Conservation (phyloP, 2,329 filamentous ascomycete genomes). For the Periconia sp. region DNA sequence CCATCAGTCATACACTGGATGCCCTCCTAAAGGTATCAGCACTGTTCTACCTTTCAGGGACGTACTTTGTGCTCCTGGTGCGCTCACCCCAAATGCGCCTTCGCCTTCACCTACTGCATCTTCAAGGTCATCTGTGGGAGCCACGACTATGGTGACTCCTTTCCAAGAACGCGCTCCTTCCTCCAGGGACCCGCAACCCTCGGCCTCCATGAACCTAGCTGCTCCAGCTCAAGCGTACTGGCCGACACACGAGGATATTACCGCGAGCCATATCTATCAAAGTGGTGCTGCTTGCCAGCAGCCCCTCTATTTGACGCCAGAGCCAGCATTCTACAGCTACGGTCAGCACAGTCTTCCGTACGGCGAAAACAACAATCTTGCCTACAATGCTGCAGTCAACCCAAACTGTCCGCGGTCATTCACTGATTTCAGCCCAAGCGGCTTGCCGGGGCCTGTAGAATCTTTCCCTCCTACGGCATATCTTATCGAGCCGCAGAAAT, state of each 20-base stretch:
- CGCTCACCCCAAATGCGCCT: slow-evolving; percentile 22
- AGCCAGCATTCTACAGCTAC: slow-evolving; percentile 21
- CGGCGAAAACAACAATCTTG: slow-evolving; percentile 27
- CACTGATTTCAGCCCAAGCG: slow-evolving; percentile 16
- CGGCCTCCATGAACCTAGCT: slow-evolving; percentile 20
- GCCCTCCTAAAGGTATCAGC: slow-evolving; percentile 24
- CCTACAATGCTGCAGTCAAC: slow-evolving; percentile 20
- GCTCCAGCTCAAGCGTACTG: slow-evolving; percentile 27
- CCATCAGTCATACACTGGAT: slow-evolving; percentile 26
- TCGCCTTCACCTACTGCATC: slow-evolving; percentile 18
- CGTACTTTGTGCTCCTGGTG: slow-evolving; percentile 21
- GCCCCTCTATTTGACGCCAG: slow-evolving; percentile 14
- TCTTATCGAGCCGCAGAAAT: slow-evolving; percentile 33
- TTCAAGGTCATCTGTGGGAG: slow-evolving; percentile 13
- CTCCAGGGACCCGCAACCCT: neutral
- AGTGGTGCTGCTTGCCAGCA: slow-evolving; percentile 18
- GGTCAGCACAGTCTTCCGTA: slow-evolving; percentile 26
- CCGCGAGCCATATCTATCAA: slow-evolving; percentile 16
- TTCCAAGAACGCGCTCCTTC: slow-evolving; percentile 16
- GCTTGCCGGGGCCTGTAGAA: slow-evolving; percentile 20
- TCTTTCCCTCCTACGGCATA: slow-evolving; percentile 41
- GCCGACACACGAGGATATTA: slow-evolving; percentile 20
- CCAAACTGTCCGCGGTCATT: slow-evolving; percentile 33
- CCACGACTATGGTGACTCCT: slow-evolving; percentile 21
- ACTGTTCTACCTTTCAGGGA: slow-evolving; percentile 21